A percentile compares a stretch with the other conserved stretches of the same genome.
Conservation (phyloP, 1,284 basidiomycete species). For the Pterulicium gracile region DNA sequence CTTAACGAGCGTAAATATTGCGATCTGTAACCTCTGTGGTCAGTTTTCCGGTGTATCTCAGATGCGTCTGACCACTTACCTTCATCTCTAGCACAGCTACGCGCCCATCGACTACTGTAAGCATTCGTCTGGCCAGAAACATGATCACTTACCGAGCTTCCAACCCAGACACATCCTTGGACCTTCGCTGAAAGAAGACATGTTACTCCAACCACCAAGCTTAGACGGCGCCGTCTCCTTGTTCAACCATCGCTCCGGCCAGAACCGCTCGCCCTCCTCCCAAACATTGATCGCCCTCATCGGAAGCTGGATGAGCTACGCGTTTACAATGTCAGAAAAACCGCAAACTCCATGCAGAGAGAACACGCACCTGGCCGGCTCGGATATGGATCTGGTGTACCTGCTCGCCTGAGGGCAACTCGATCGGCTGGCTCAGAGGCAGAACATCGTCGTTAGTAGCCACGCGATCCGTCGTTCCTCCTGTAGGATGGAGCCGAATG, state of each 20-base stretch:
- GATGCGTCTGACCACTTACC: not conserved
- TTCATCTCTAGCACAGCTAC: not conserved
- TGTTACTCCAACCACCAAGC: slow-evolving; percentile 18
- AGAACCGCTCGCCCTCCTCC: slow-evolving; percentile 31
- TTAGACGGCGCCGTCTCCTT: slow-evolving; percentile 18
- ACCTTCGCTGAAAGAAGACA: slow-evolving; percentile 29
- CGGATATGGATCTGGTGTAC: slow-evolving; percentile 21
- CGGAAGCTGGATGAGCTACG: not conserved
- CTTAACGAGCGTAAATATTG: not conserved
- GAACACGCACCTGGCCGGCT: slow-evolving; percentile 23
- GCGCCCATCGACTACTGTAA: too few relatives aligned
- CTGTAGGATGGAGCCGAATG: slow-evolving; percentile 28
- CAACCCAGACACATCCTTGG: slow-evolving; percentile 29
- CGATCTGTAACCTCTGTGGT: too few relatives aligned
- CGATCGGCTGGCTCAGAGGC: slow-evolving; percentile 28
- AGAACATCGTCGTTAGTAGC: slow-evolving; percentile 30
- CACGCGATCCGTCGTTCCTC: slow-evolving; percentile 25
- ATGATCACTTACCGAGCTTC: slow-evolving; percentile 16
- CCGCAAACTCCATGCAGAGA: not conserved
- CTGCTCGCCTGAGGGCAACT: slow-evolving; percentile 17
- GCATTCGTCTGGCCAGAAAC: too few relatives aligned
- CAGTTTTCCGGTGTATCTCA: too few relatives aligned
- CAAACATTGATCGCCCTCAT: slow-evolving; percentile 18
- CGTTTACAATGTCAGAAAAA: not conserved
- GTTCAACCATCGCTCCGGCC: slow-evolving; percentile 28